Conservation (phyloP, 176 grass and related monocot species). For the Oryza punctata region DNA sequence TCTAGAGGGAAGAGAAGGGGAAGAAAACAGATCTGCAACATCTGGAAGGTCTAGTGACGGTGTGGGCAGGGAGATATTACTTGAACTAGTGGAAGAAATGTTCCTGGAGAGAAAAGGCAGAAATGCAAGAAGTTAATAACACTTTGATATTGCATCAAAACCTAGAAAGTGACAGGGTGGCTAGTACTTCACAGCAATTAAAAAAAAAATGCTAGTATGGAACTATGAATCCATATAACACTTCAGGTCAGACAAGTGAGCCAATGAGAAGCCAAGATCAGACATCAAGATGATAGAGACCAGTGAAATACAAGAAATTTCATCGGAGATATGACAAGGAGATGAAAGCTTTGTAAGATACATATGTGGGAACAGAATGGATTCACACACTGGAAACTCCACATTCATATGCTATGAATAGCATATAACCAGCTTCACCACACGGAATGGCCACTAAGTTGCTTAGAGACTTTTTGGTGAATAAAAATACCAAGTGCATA, state of each 20-base stretch:
- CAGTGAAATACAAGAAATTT: neutral
- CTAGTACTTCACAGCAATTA: neutral
- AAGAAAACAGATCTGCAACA: slow-evolving; percentile 58
- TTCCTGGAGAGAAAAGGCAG: slow-evolving; percentile 8
- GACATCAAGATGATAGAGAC: neutral
- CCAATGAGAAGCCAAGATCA: neutral
- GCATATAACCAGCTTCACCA: neutral
- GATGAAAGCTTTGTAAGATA: neutral
- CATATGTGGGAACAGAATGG: neutral
- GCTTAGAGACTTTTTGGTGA: neutral
- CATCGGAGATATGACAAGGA: neutral
- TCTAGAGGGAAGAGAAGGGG: slow-evolving; percentile 38
- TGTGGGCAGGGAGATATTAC: slow-evolving; percentile 40
- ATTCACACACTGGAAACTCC: neutral
- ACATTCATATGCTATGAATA: neutral
- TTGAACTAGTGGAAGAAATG: slow-evolving; percentile 15
- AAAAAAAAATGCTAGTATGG: neutral
- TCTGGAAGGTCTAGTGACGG: slow-evolving; percentile 82
- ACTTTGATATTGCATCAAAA: neutral
- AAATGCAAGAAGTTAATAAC: slow-evolving; percentile 10
- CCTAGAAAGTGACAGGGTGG: neutral
- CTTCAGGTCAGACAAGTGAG: neutral
- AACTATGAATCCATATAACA: neutral
- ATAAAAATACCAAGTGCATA: neutral
- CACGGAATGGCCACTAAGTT: slow-evolving; percentile 5